phyloP scores from a whole-genome alignment of 208 protist genomes.

The Porcisia deanei region DNA sequence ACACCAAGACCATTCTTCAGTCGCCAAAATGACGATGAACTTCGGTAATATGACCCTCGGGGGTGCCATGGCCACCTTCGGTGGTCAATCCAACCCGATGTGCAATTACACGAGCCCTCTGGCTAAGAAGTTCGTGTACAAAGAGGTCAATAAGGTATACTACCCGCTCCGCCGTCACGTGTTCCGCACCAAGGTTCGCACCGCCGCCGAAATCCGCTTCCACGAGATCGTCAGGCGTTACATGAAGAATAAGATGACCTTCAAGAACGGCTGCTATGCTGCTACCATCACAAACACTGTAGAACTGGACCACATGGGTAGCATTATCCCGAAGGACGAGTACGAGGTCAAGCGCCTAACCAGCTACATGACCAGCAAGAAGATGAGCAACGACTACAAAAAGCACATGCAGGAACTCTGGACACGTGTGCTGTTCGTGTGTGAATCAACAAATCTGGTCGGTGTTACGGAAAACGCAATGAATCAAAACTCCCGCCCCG shows the following conservation, averaged over 20 bases:
- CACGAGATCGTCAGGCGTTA: conserved; percentile 87
- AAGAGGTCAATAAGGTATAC: conserved; percentile 82
- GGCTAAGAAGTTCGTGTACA: conserved; percentile 91
- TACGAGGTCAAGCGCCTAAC: conserved; percentile 88
- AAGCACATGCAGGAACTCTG: conserved; percentile 89
- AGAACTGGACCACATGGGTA: conserved; percentile 90
- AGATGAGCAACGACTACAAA: conserved; percentile 92
- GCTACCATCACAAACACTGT: conserved; percentile 87
- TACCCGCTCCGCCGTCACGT: conserved; percentile 87
- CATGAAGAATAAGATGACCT: conserved; percentile 89
- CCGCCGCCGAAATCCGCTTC: conserved; percentile 85
- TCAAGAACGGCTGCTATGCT: conserved; percentile 83
- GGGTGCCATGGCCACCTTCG: conserved; percentile 87
- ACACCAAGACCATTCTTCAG: conserved; percentile 7
- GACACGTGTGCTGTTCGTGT: conserved; percentile 82
- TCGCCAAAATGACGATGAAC: conserved; percentile 84
- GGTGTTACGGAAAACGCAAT: conserved; percentile 73
- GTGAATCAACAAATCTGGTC: conserved; percentile 83
- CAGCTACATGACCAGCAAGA: conserved; percentile 91
- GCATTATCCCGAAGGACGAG: conserved; percentile 92
- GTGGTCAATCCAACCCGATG: conserved; percentile 85
- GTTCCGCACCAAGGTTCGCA: conserved; percentile 87
- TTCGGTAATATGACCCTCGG: conserved; percentile 85
- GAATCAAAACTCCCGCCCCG: conserved; percentile 80
- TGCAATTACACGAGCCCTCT: conserved; percentile 90